phyloP scores from a whole-genome alignment of 2,329 filamentous ascomycete species.

The Alternaria panax region DNA sequence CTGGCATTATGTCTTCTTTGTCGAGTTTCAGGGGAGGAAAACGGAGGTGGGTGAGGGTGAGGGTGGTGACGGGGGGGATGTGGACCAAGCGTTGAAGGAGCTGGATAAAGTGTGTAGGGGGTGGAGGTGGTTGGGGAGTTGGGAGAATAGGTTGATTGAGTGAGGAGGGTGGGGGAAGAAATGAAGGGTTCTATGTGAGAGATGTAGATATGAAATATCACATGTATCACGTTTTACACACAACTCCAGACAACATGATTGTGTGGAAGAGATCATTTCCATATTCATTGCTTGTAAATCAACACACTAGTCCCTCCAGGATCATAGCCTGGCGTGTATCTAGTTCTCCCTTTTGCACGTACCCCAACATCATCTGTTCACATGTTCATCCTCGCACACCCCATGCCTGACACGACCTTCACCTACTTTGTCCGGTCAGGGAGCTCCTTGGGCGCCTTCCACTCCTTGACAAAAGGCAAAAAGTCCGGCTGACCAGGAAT shows the following conservation, averaged over 20 bases:
- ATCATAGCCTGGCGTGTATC: neutral
- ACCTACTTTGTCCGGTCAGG: slow-evolving; percentile 29
- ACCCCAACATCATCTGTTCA: neutral
- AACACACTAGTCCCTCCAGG: neutral
- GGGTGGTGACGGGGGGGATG: slow-evolving; percentile 61
- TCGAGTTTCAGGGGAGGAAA: slow-evolving; percentile 80
- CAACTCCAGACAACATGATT: neutral
- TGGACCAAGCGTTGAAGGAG: slow-evolving; percentile 65
- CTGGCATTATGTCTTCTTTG: slow-evolving; percentile 95
- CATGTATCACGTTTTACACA: neutral
- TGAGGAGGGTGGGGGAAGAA: neutral
- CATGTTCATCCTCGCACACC: neutral
- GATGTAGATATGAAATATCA: neutral
- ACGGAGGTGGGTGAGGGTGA: slow-evolving; percentile 63
- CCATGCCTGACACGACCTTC: neutral
- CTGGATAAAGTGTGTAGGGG: slow-evolving; percentile 65
- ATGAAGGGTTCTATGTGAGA: neutral
- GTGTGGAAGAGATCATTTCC: neutral
- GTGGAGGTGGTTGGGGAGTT: slow-evolving; percentile 75
- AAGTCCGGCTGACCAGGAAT: slow-evolving; percentile 90
- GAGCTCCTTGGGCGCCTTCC: slow-evolving; percentile 43
- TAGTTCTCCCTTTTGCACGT: neutral
- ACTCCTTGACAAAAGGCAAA: slow-evolving; percentile 84
- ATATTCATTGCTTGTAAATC: neutral
- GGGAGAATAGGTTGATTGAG: slow-evolving; percentile 51